Percentiles rank a stretch among this genome's conserved stretches.
These are phyloP conservation scores for Darksidea phi DNA, from an alignment of 495 filamentous ascomycete genomes.

Conservation along the genomic window DNA sequence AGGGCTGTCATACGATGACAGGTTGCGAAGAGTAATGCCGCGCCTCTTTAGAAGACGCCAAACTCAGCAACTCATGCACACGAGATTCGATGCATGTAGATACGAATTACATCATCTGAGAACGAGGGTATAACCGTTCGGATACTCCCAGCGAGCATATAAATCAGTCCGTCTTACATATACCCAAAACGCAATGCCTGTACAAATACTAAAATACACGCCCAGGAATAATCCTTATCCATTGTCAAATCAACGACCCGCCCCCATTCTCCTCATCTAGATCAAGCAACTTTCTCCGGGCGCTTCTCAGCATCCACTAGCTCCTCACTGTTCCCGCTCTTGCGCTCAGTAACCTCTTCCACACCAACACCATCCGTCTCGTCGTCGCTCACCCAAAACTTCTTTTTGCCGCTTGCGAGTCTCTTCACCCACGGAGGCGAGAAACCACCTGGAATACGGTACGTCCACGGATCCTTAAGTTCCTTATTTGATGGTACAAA, in stretches of 20 bases:
- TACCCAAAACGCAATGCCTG: not conserved
- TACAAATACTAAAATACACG: not conserved
- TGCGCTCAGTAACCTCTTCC: not conserved
- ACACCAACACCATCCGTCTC: slow-evolving; percentile 1
- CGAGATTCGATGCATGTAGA: too few relatives aligned
- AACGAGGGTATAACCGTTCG: not conserved
- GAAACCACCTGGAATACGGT: slow-evolving; percentile 63
- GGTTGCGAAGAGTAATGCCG: too few relatives aligned
- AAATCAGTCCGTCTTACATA: not conserved
- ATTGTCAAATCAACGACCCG: too few relatives aligned
- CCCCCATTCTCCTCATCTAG: not conserved
- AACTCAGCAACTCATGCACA: too few relatives aligned
- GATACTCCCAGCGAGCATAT: not conserved
- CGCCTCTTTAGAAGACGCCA: too few relatives aligned
- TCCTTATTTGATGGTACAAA: slow-evolving; percentile 70
- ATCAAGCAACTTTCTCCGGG: not conserved
- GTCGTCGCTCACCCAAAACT: slow-evolving; percentile 56
- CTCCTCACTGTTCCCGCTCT: not conserved
- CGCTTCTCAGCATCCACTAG: not conserved
- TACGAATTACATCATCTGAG: too few relatives aligned
- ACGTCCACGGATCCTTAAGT: slow-evolving; percentile 72
- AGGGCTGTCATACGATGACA: too few relatives aligned
- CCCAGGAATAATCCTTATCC: too few relatives aligned
- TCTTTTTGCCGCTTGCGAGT: slow-evolving; percentile 60
- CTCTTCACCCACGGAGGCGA: slow-evolving; percentile 68